phyloP scores from a whole-genome alignment of 345 rosid species.

The Bruguiera parviflora region DNA sequence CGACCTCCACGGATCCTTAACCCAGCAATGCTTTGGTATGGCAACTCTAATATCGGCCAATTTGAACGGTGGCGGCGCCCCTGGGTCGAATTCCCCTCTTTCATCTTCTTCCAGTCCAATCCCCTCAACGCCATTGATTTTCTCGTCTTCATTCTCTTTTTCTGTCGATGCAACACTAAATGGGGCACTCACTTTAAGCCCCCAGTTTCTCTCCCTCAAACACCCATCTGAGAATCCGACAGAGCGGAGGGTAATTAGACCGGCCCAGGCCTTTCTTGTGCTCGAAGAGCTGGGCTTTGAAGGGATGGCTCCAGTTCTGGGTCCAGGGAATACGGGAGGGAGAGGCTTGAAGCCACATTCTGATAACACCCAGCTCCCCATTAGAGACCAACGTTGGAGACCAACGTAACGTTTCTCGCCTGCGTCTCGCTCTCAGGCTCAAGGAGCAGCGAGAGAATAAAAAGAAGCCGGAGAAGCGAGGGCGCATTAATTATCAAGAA shows the following conservation, averaged over 20 bases:
- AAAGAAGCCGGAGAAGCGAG: not conserved
- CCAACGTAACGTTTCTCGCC: not conserved
- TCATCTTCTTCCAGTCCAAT: slow-evolving; percentile 7
- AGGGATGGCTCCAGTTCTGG: slow-evolving; percentile 32
- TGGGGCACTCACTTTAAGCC: slow-evolving; percentile 19
- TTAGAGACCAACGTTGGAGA: slow-evolving; percentile 34
- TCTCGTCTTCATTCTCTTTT: slow-evolving; percentile 5
- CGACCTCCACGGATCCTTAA: slow-evolving; percentile 77
- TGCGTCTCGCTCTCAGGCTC: not conserved
- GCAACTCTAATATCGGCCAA: slow-evolving; percentile 72
- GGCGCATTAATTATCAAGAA: no score
- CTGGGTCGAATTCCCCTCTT: slow-evolving; percentile 42
- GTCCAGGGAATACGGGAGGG: slow-evolving; percentile 41
- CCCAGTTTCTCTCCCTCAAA: slow-evolving; percentile 15
- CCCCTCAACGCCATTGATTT: not conserved
- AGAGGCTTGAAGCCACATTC: slow-evolving; percentile 79
- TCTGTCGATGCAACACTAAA: slow-evolving; percentile 5
- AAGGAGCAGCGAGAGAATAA: not conserved
- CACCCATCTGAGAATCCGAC: slow-evolving; percentile 9
- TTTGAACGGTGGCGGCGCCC: slow-evolving; percentile 70
- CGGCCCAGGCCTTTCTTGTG: not conserved
- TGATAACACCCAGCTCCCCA: slow-evolving; percentile 67
- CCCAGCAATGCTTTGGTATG: slow-evolving; percentile 92
- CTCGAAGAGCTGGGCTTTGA: slow-evolving; percentile 26
- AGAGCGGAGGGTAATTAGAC: not conserved